Base-by-base conservation (phyloP, 192 early-diverging fungal species). In the Gamsiella multidivaricata region DNA sequence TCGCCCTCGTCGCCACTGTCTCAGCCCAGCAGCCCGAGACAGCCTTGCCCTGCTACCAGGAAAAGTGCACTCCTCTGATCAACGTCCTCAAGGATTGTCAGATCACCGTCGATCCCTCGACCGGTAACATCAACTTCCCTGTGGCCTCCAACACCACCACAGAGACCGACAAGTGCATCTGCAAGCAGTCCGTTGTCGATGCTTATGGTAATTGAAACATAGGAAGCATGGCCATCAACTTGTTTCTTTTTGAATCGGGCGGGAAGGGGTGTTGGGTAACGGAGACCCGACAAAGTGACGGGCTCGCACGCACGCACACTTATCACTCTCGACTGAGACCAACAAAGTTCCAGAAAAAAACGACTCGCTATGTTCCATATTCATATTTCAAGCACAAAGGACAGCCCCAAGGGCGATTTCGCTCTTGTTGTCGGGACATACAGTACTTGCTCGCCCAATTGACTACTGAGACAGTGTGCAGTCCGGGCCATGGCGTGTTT, bases 51-150 rank as follows among this genome's bases (percentile, higher is more conserved):
- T 78, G 74, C 54, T 78, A 69, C 41, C 23, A 78, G 60, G 65
- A 59, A 12, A 62, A 54, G 11, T 78, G 74, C 46, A 45, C 54
- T 33, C 49, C 51, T n/a, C 32, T 78, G 59, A 69, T 78, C 41
- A 15, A 42, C 36, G 46, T 25, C 54, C 53, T 78, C 41, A 43
- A 68, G 31, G 65, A 63, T 17, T 78, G 74, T 23, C 32, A 56
- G 23, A 58, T 78, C 54, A 78, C 58, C 34, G 53, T 78, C 47
- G 61, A 69, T 37, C 5, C 63, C 20, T 2, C 52, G n/a, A 68
- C 65, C 18, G 74, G 74, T 66, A 59, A 78, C 61, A 78, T 69
- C 51, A 69, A 68, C 66, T 78, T 78, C 54, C 65, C 74, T 46
- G 53, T 62, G 39, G 45, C 61, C 33, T 23, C 56, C 54, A 52